Base-by-base conservation (phyloP, 306 rosid species). In the Medicago lupulina region DNA sequence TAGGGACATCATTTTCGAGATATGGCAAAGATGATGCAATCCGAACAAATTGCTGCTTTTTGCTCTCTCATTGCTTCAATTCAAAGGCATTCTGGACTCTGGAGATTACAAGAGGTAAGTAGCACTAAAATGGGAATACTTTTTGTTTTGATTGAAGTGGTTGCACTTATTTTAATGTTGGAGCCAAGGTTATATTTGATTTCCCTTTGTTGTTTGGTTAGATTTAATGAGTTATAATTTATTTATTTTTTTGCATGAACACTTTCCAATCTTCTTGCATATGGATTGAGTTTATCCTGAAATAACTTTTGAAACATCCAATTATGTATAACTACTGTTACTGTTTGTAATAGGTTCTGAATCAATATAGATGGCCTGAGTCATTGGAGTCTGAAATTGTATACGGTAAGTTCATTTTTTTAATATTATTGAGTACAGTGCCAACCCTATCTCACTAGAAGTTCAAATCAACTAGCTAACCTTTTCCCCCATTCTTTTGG, bases 341-440 rank as follows among this genome's bases (percentile, higher is more conserved):
- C 77, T 70, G 49, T 62, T 51, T 62, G 50, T 62, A 41, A 64
- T 65, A 91, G 97, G 91, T 91, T 81, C 73, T 91, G 67, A 85
- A 79, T 86, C 87, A n/a, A 60, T 86, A 89, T 80, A 86, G 76
- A 71, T 91, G 94, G 97, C 97, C 97, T 18, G 97, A 91, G 80
- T 79, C 93, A 44, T 84, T 83, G 19, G 76, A 87, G 75, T 91
- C 97, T 69, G 94, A 91, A 73, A 81, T 89, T 63, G 72, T 89
- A 64, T 91, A 89, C 67, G 82, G 97, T 89, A 78, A 77, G 91
- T 83, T 31, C 41, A 34, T 70, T 66, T 73, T 80, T 39, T 43
- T 0, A 34, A 63, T 31, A 34, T 46, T 44, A 67, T 57, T n/a
- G n/a, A 71, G 36, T 68, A 28, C 39, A 63, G 46, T 17, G 44